Evolutionary conservation across 345 rosid species (phyloP).

Genomic region (Eucalyptus decipiens): DNA sequence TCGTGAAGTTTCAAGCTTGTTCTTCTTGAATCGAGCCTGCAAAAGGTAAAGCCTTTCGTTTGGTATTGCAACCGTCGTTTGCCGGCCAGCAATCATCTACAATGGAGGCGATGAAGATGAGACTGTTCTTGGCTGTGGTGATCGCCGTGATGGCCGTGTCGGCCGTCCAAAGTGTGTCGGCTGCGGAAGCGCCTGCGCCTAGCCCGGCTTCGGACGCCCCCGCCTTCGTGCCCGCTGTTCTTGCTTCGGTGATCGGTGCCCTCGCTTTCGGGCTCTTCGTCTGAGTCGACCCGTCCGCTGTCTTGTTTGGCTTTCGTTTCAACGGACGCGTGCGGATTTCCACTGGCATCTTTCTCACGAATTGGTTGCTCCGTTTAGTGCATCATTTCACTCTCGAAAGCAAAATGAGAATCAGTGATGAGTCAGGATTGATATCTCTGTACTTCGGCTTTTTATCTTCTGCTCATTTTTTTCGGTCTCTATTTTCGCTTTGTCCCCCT

Average conservation of each 20-base stretch:
- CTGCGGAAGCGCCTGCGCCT: background rate
- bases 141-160: background rate
- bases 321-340: background rate
- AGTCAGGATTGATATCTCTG: background rate
- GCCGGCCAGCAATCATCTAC: background rate
- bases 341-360: background rate
- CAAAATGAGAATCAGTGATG: background rate
- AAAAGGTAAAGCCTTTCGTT: background rate
- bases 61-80: background rate
- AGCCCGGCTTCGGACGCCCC: background rate
- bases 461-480: background rate
- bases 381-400: background rate
- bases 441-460: background rate
- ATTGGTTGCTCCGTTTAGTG: background rate
- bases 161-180: background rate
- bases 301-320: background rate
- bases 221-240: background rate
- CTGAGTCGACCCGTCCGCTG: background rate
- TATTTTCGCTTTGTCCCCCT: background rate
- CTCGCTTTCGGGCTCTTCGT: background rate
- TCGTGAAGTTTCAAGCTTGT: background rate
- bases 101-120: slow-evolving; percentile 3
- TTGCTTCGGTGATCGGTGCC: background rate
- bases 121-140: background rate
- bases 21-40: background rate